Base-by-base conservation (phyloP, 75 land plant genomes). In the Cupressus sempervirens region DNA sequence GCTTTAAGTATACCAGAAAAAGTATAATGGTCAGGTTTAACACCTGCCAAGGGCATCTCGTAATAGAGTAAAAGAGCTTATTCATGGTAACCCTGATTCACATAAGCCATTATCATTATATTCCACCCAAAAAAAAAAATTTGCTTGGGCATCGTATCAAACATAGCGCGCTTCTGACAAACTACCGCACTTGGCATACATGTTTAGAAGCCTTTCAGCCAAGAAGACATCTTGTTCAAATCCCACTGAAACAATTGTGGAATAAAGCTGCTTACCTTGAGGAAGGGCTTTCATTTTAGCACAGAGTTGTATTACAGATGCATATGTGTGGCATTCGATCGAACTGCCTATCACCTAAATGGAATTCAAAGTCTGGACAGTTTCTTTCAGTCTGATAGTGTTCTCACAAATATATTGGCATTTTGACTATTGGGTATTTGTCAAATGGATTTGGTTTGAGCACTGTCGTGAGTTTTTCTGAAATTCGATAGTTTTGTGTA, bases 101-200 rank as follows among this genome's bases (percentile, higher is more conserved):
- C 83, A 82, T 52, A 82, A 23, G 35, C 83, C 70, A 54, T 16
- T 8, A 82, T 50, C 83, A 82, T 82, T 48, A 54, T 75, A 67
- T 82, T 82, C 83, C 83, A 82, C 16, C 34, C 52, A n/a, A n/a
- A n/a, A 7, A 82, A 50, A 50, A 82, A 23, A 10, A 53, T 82
- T 54, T 54, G 35, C 18, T 82, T 54, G 35, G 83, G 79, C 29
- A 9, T 67, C 30, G 10, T 50, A 52, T 82, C 83, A 34, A 82
- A 82, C 29, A 82, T 75, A 20, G 38, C 53, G 67, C 11, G 83
- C 53, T 14, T 82, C 83, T 16, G 18, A 15, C 67, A 82, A 7
- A 35, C 83, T 52, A 32, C 83, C 83, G 9, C 83, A 82, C 30
- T 82, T 82, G 3, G 29, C 73, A 67, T 82, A 82, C 74, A 56